Base-by-base conservation (phyloP, 768 basidiomycete species). In the Panaeolus papilionaceus region DNA sequence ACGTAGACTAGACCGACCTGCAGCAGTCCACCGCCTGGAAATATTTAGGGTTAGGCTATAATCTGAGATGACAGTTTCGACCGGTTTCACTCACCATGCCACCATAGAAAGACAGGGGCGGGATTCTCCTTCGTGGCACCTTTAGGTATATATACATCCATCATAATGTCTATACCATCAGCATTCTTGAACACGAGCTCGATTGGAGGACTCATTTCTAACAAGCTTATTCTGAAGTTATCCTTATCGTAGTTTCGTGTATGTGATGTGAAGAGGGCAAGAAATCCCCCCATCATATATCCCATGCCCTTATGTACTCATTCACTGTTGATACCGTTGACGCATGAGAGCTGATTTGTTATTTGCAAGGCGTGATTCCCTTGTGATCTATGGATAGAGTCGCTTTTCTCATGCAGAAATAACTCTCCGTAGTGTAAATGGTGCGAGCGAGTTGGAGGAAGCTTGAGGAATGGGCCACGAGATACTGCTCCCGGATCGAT, bases 121-220 rank as follows among this genome's bases (percentile, higher is more conserved):
- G 75, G 76, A n/a, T 66, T 70, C 23, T 71, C 70, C 66, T 72
- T 71, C 2, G 76, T 76, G 9, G 78, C 78, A 10, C 51, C 70
- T 23, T 72, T 69, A 0, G 80, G 79, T 2, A 80, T 28, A 67
- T 79, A 81, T 7, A 81, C 74, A 66, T 81, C 80, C 71, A 81
- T 76, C 12, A 33, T 64, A 12, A 80, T 75, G n/a, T 77, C 76
- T 6, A 79, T 44, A 0, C 77, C 80, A 64, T 80, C 77, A 4
- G 75, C 75, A 20, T 67, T 70, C 58, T 73, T 76, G 70, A 72
- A 81, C 1, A 77, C 70, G n/a, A 80, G 63, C 67, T 79, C 78
- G 39, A 81, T 66, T 0, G 71, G 71, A 51, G 45, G 2, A 14
- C 39, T 8, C 9, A 14, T 40, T 40, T 18, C 16, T 44, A 2